Conservation (phyloP, 2,329 filamentous ascomycete species). For the Fusarium nisikadoi region DNA sequence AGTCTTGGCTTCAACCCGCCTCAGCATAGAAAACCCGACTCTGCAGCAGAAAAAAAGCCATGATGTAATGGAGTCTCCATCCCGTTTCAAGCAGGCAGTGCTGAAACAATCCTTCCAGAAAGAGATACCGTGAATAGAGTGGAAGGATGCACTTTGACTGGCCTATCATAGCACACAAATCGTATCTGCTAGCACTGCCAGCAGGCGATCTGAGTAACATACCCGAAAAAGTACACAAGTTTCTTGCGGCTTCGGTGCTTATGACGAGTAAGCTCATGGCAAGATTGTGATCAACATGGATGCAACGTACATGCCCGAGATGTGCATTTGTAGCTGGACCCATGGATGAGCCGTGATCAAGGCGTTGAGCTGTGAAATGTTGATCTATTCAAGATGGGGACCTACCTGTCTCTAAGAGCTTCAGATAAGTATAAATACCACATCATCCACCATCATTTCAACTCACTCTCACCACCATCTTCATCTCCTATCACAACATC, state of each 20-base stretch:
- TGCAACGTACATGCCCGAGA: background rate
- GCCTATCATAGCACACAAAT: background rate
- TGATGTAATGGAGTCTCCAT: slow-evolving; percentile 11
- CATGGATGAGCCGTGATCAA: background rate
- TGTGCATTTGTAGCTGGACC: background rate
- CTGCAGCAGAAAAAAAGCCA: background rate
- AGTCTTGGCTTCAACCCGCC: slow-evolving; percentile 7
- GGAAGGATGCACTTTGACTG: slow-evolving; percentile 1
- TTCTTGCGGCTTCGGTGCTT: background rate
- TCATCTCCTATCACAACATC: background rate
- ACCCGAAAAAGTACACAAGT: background rate
- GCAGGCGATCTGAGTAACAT: background rate
- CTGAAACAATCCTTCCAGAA: background rate
- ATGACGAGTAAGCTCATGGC: background rate
- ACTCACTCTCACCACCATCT: background rate
- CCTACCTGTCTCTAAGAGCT: background rate
- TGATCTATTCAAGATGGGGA: background rate
- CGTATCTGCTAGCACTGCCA: background rate
- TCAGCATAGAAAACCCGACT: background rate
- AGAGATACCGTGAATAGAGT: background rate
- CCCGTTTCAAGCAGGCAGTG: background rate
- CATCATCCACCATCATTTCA: accelerated
- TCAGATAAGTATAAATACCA: slow-evolving; percentile 4
- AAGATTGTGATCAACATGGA: slow-evolving; percentile 6
- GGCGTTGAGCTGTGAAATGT: background rate